Percentiles rank a stretch among this genome's conserved stretches.
Conservation (phyloP, 371 early-diverging fungal species). For the Nematocida parisii region DNA sequence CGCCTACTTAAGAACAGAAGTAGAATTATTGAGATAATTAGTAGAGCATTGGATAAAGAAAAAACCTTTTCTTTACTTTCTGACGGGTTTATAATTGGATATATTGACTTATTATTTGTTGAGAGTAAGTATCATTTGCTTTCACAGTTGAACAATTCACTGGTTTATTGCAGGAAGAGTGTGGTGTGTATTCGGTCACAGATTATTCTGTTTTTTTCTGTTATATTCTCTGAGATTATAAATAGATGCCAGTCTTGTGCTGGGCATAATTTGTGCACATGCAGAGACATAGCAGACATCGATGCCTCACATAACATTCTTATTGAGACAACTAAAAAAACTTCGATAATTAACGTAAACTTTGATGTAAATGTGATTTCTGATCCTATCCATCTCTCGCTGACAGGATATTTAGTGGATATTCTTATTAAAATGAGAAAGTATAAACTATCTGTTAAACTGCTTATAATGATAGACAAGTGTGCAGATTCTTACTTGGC, state of each 20-base stretch:
- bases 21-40: conserved; percentile 25
- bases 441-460: conserved; percentile 11
- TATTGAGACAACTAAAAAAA: conserved; percentile 21
- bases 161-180: conserved; percentile 11
- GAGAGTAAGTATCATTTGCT: conserved; percentile 17
- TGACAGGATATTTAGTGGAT: conserved; percentile 34
- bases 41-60: conserved; percentile 17
- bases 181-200: conserved; percentile 16
- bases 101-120: conserved; percentile 42
- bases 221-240: conserved; percentile 24
- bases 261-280: conserved; percentile 6
- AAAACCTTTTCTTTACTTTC: background rate
- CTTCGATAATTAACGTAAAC: conserved; percentile 22
- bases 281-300: conserved; percentile 25
- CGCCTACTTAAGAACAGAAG: conserved; percentile 34
- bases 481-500: background rate
- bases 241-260: conserved; percentile 13
- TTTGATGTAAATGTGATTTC: background rate
- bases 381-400: conserved; percentile 27
- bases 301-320: conserved; percentile 37
- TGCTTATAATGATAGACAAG: conserved; percentile 10
- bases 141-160: conserved; percentile 24
- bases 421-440: conserved; percentile 40
- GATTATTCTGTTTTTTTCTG: conserved; percentile 37
- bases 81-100: conserved; percentile 38